Conservation (phyloP, 139 green algal species). For the Ettlia oleoabundans region DNA sequence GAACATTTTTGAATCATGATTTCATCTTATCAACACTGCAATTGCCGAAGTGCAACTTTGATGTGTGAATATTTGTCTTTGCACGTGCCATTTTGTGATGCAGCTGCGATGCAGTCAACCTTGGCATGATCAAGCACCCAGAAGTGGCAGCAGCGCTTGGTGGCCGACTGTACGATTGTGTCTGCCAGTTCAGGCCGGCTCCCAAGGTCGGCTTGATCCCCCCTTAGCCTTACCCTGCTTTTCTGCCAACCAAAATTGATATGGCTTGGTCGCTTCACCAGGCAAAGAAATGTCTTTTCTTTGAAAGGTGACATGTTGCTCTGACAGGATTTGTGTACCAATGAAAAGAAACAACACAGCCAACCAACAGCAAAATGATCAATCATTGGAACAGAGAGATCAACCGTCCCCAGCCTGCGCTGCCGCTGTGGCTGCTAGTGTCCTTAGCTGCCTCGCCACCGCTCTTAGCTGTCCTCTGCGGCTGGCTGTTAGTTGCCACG, state of each 20-base stretch:
- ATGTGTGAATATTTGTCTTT: background rate
- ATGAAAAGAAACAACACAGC: background rate
- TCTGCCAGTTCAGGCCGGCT: conserved; percentile 70
- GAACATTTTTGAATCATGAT: too few species aligned
- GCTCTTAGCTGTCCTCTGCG: too few species aligned
- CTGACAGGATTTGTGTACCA: background rate
- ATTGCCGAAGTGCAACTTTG: too few species aligned
- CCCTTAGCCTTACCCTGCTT: too few species aligned
- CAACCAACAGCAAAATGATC: background rate
- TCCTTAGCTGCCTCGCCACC: too few species aligned
- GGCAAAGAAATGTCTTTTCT: too few species aligned
- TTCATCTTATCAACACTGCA: too few species aligned
- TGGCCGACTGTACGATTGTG: conserved; percentile 84
- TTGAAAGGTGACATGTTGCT: background rate
- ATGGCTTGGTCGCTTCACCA: too few species aligned
- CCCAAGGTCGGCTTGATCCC: background rate
- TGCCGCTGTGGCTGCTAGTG: background rate
- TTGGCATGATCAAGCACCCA: conserved; percentile 88
- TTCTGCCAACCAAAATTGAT: too few species aligned
- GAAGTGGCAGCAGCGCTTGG: conserved; percentile 82
- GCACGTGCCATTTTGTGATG: background rate
- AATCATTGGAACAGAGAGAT: background rate
- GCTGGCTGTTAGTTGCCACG: too few species aligned
- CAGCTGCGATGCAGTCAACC: conserved; percentile 55
- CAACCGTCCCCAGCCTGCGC: background rate